These are phyloP conservation scores for Talaromyces wortmannii DNA, from an alignment of 495 filamentous ascomycete species.

Conservation along the genomic window DNA sequence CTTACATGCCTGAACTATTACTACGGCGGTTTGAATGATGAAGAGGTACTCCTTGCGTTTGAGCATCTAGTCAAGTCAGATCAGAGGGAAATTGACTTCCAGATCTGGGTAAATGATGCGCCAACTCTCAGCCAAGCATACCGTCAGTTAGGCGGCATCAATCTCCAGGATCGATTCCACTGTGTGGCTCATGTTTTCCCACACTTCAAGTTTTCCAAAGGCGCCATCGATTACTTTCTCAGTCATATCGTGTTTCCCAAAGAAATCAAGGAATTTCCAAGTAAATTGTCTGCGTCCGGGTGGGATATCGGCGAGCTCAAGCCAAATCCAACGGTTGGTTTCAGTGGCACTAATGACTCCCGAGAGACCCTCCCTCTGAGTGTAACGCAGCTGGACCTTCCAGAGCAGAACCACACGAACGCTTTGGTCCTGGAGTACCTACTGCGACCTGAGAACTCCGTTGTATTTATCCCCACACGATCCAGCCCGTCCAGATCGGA, in stretches of 20 bases:
- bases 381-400: slow-evolving; percentile 49
- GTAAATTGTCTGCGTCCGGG: slow-evolving; percentile 60
- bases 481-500: slow-evolving; percentile 5
- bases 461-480: slow-evolving; percentile 18
- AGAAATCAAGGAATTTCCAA: slow-evolving; percentile 49
- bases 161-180: slow-evolving; percentile 45
- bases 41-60: slow-evolving; percentile 45
- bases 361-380: slow-evolving; percentile 47
- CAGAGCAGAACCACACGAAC: slow-evolving; percentile 54
- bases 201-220: slow-evolving; percentile 40
- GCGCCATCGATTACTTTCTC: slow-evolving; percentile 56
- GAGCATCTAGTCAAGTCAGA: slow-evolving; percentile 45
- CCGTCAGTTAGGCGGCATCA: slow-evolving; percentile 46
- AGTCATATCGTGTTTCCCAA: slow-evolving; percentile 55
- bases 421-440: slow-evolving; percentile 54
- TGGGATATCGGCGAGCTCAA: slow-evolving; percentile 56
- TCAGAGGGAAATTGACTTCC: slow-evolving; percentile 48
- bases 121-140: slow-evolving; percentile 30
- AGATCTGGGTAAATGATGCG: slow-evolving; percentile 38
- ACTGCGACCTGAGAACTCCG: slow-evolving; percentile 46
- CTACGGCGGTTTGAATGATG: slow-evolving; percentile 50
- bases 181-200: slow-evolving; percentile 41
- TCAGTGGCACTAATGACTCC: slow-evolving; percentile 70
- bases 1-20: slow-evolving; percentile 65
- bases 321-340: slow-evolving; percentile 49